Base-by-base conservation (phyloP, 768 basidiomycete species). In the Phanerodontia chrysosporium region DNA sequence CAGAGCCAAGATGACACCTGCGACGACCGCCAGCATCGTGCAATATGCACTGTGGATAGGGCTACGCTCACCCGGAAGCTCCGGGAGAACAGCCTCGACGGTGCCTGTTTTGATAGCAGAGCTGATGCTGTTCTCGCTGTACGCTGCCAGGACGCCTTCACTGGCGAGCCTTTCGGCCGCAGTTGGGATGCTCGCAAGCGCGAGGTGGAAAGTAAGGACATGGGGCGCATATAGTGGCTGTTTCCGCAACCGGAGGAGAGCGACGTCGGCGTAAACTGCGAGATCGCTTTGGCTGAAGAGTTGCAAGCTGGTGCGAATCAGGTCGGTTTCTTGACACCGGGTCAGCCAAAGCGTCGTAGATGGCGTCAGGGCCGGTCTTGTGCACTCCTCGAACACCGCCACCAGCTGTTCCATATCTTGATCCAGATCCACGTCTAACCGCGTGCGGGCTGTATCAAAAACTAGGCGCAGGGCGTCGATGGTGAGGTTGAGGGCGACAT, bases 101-200 rank as follows among this genome's bases (percentile, higher is more conserved):
- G 80, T 69, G 1, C 94, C 94, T 3, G 83, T 76, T 63, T 89
- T 89, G 62, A 92, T 85, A n/a, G 85, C 83, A 18, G 81, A 73
- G 53, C 85, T 90, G 66, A 97, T 84, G 49, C 80, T 80, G 68
- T 90, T 95, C 65, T 89, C 90, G 67, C 86, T 87, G 69, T 96
- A 95, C 0, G 93, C 89, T 0, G 85, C 73, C 21, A 96, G 73
- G 1, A 92, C 77, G 30, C 93, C 92, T 62, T 90, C 91, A 64
- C 87, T 86, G 4, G 93, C 92, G 25, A 97, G 81, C 58, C 89
- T 77, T 69, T 96, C 94, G 0, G 95, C 93, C 0, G 91, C 86
- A 1, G 83, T 79, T 0, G 87, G 83, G 55, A 90, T 80, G 59
- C 83, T 83, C 16, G 89, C 91, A 21, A 97, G 74, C 0, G 90